Evolutionary conservation across 805 yeast genomes (phyloP), one percentile per base, ranked within the genome.

Genomic region (Barnettozyma sucrosica): DNA sequence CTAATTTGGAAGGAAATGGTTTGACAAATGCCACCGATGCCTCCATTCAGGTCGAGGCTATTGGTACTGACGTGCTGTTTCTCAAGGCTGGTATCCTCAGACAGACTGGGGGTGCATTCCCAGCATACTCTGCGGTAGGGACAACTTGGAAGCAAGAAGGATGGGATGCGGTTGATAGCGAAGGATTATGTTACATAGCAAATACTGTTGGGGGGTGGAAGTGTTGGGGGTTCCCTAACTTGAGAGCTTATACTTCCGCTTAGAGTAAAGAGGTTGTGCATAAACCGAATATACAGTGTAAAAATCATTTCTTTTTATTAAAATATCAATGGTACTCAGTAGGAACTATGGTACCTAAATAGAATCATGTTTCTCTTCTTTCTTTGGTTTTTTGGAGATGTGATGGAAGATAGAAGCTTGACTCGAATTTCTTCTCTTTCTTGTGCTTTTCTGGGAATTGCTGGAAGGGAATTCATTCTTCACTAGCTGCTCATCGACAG

Each of bases 121-220:
- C 80, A 2, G 69, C 79, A 0, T 67, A 65, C 42, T 72, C 72
- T 47, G 57, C 67, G 2, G 64, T 76, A 16, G 81, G 81, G 3
- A 63, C 74, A 2, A 52, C 43, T 6, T 76, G 79, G 79, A 66
- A 64, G 3, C 57, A 75, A 49, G 80, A 75, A 55, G 81, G 81
- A 5, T 75, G 68, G 53, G 80, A 76, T 57, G 81, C 80, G 5
- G 69, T 76, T 26, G 80, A 76, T 53, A 74, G 79, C 4, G 81
- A 76, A 58, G 80, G 81, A 1, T 40, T 76, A 11, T 76, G 81
- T 50, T 76, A 74, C 50, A 57, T 66, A 28, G 80, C 80, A 1
- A 68, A 65, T 48, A 49, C 63, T 0, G 59, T 73, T 37, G 78
- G 78, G 2, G 26, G 26, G 5, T 76, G 70, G 54, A 52, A 59